Percentiles rank a stretch among this genome's conserved stretches.
Conservation (phyloP, 257 asterid species). For the Fraxinus anomala region DNA sequence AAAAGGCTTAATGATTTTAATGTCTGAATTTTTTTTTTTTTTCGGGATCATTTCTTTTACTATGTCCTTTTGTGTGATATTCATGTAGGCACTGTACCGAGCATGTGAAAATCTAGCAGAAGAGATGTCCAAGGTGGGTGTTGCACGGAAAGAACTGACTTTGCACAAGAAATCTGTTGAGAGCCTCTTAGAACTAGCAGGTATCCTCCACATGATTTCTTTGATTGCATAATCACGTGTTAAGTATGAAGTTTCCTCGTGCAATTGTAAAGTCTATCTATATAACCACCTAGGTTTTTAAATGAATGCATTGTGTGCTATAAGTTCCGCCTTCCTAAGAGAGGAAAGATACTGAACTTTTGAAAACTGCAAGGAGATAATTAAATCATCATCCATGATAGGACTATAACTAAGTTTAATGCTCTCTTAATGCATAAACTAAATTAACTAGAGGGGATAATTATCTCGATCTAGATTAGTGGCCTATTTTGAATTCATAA, state of each 20-base stretch:
- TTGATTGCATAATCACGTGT: background rate
- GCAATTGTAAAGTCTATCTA: background rate
- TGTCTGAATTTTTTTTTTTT: constrained; percentile 6
- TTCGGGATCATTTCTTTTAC: constrained; percentile 11
- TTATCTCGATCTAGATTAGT: background rate
- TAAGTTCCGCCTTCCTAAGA: background rate
- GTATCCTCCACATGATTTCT: constrained; percentile 32
- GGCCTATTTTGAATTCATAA: background rate
- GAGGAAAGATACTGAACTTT: background rate
- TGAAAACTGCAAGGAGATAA: background rate
- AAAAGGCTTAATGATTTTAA: constrained; percentile 3
- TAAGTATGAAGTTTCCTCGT: background rate
- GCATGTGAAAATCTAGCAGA: constrained; percentile 68
- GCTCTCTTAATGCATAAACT: background rate
- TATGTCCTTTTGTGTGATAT: constrained; percentile 12
- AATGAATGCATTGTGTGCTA: background rate
- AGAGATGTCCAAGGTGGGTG: constrained; percentile 36
- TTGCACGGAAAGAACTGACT: constrained; percentile 42
- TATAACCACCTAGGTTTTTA: background rate
- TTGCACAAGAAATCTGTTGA: constrained; percentile 58
- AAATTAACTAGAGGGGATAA: background rate
- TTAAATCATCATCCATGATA: background rate
- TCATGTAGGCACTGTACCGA: constrained; percentile 69
- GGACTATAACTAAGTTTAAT: background rate
- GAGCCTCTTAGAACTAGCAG: constrained; percentile 61